Evolutionary conservation across 768 basidiomycete species (phyloP), one percentile per base, ranked within the genome.

Genomic region (Rhodotorula diobovata): DNA sequence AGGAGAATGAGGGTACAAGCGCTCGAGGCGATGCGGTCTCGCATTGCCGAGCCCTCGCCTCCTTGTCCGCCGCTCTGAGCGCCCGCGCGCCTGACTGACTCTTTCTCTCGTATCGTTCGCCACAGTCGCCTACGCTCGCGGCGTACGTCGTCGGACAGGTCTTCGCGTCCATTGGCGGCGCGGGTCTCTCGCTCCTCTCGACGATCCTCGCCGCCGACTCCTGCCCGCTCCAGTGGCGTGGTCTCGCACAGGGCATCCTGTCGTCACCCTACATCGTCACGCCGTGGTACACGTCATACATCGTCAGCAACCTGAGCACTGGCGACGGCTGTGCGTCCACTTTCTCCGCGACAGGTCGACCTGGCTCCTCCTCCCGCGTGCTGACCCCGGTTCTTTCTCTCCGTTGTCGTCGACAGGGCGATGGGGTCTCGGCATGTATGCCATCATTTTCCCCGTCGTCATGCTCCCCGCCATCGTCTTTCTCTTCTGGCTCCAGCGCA

Each of bases 141-240:
- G 70, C 78, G 30, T 77, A 77, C 41, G 65, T 74, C 39, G 75
- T 73, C n/a, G 79, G 77, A 14, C 65, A 77, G 57, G 77, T 79
- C 60, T 70, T 78, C 45, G 73, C 73, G 68, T 73, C 77, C 9
- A 70, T 79, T 37, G 79, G 80, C 50, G 71, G 77, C 53, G 76
- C 78, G 30, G 78, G 77, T 62, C 64, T 80, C 61, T 60, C 58
- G 20, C 70, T 80, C 45, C 41, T 80, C 53, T 74, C 67, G 53
- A 71, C 66, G n/a, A 72, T 80, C 73, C 63, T 80, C 54, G 61
- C 77, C 28, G 79, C 75, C 23, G 81, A 81, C 60, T 78, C 80
- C 54, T 79, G 78, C 41, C 77, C 78, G 16, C 74, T 81, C 16
- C 76, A 80, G 68, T 80, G 78, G 77, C 74, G 81, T 61, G 81